Evolutionary conservation across 148 eudicot genomes (phyloP), one percentile per base, ranked within the genome.

Genomic region (Cornus suecica): DNA sequence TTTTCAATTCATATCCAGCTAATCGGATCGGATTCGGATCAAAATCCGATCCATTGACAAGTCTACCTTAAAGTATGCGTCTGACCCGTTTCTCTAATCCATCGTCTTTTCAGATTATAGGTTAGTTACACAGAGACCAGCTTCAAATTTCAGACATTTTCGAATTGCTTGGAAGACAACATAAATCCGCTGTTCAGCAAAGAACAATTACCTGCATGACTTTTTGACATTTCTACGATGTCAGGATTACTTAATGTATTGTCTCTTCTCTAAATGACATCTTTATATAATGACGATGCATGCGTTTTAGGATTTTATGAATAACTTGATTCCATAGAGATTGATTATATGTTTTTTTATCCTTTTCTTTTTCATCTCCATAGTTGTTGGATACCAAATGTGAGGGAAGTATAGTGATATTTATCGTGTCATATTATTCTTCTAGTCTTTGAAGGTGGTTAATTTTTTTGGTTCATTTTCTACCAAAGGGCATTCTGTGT

Each of bases 231-330:
- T 74, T 72, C 41, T 64, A 75, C 80, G 54, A 87, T 87, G 90
- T 87, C 90, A 37, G 90, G 90, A 80, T 79, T 87, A 77, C 82
- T 87, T 48, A 87, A 87, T 87, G 90, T 87, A 87, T 23, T 65
- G 74, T 63, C 71, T 54, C 76, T 60, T 70, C 81, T 70, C 26
- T 51, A 25, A 58, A 54, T 31, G 61, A 52, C 71, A 26, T 72
- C 23, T 64, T 60, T 69, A n/a, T 68, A 24, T n/a, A 24, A 51
- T 16, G 56, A 26, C 72, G 25, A 26, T 69, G 13, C 61, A 45
- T 11, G 28, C 45, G 30, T 65, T 8, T 58, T 68, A 65, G 56
- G 31, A 16, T 10, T 73, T 32, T 66, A 22, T 2, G 69, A 18
- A 63, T 62, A 32, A 29, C 28, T 61, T 73, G 29, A 16, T 30